Conservation (phyloP, 2,329 filamentous ascomycete species). For the Aspergillus phoenicis region DNA sequence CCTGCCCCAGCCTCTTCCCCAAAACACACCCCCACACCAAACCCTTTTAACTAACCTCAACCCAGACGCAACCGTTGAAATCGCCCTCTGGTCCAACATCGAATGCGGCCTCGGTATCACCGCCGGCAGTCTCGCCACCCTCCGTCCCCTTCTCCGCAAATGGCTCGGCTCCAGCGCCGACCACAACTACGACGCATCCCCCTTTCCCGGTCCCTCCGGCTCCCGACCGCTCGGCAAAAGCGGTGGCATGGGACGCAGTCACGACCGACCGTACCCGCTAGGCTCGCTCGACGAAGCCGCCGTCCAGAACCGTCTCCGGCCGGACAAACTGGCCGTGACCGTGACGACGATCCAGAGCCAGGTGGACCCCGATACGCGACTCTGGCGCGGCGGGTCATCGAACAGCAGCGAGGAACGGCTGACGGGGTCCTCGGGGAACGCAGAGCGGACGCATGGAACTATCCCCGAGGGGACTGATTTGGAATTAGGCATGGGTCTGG, state of each 20-base stretch:
- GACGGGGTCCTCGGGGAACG: conserved; percentile 15
- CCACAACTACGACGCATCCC: conserved; percentile 22
- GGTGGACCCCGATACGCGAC: conserved; percentile 17
- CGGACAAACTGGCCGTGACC: conserved; percentile 34
- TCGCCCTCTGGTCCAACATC: conserved; percentile 44
- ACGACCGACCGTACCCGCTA: conserved; percentile 26
- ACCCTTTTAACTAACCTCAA: not conserved
- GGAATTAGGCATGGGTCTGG: conserved; percentile 22
- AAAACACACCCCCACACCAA: not conserved
- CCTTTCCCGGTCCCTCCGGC: conserved; percentile 22
- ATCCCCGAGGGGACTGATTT: not conserved
- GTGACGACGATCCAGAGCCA: conserved; percentile 35
- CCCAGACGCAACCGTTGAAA: conserved; percentile 48
- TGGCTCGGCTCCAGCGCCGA: conserved; percentile 26
- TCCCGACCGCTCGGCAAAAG: conserved; percentile 22
- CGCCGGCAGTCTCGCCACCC: conserved; percentile 52
- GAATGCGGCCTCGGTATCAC: conserved; percentile 44
- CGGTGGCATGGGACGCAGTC: conserved; percentile 9
- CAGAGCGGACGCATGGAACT: not conserved
- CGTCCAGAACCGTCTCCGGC: conserved; percentile 26
- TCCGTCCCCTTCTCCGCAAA: conserved; percentile 50
- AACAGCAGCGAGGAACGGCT: conserved; percentile 34
- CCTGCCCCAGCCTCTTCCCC: not conserved
- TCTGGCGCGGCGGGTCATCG: conserved; percentile 22
- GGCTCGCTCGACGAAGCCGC: conserved; percentile 28